Conservation (phyloP, 78 protist genomes). For the Protostelium mycophagum region DNA sequence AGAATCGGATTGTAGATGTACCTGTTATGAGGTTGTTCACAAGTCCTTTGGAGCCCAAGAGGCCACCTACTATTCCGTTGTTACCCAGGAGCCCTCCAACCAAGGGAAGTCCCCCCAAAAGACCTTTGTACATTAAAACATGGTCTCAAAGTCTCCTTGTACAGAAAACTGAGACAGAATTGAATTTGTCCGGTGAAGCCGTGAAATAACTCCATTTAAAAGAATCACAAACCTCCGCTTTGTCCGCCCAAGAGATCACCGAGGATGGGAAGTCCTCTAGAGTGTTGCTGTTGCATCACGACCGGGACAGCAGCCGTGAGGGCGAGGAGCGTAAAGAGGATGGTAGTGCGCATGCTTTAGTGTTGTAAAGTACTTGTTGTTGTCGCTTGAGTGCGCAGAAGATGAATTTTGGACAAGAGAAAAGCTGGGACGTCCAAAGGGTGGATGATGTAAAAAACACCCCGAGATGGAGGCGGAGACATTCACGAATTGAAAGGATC, state of each 20-base stretch:
- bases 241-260: background rate
- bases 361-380: no score
- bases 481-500: no score
- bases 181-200: background rate
- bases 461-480: no score
- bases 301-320: no score
- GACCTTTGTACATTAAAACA: background rate
- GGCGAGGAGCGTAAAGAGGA: no score
- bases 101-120: background rate
- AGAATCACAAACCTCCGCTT: background rate
- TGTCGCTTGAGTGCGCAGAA: no score
- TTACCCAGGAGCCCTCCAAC: background rate
- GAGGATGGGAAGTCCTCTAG: background rate
- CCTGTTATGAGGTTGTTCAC: background rate
- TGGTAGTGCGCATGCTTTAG: no score
- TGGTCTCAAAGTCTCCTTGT: background rate
- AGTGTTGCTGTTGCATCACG: no score
- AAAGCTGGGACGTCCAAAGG: no score
- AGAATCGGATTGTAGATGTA: background rate
- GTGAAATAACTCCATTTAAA: background rate
- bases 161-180: background rate
- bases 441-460: no score
- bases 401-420: no score
- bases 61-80: background rate
- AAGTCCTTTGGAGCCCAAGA: background rate